Percentiles rank a stretch among this genome's conserved stretches.
Conservation (phyloP, 768 basidiomycete genomes). For the Macrocybe gigantea region DNA sequence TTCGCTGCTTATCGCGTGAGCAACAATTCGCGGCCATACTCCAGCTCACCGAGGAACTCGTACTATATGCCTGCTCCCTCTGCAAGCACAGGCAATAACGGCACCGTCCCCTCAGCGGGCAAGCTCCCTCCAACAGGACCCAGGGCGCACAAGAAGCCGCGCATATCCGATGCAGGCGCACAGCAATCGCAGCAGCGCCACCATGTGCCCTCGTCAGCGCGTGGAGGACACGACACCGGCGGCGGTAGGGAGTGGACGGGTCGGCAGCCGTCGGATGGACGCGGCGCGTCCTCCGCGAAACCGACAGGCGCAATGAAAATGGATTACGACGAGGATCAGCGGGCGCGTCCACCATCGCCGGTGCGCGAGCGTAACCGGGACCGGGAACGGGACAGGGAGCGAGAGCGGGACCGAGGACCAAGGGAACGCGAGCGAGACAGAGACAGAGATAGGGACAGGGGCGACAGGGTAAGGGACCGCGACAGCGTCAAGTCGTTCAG, state of each 20-base stretch:
- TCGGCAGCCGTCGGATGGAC: constrained; percentile 8
- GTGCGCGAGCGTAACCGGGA: constrained; percentile 26
- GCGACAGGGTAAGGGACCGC: constrained; percentile 15
- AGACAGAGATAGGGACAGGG: constrained; percentile 9
- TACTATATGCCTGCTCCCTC: constrained; percentile 27
- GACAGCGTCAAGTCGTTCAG: constrained; percentile 21
- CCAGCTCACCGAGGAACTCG: constrained; percentile 41
- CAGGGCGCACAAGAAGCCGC: constrained; percentile 74
- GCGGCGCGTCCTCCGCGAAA: constrained; percentile 9
- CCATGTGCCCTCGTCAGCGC: no score
- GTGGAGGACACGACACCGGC: no score
- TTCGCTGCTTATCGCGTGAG: constrained; percentile 36
- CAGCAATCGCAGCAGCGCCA: no score
- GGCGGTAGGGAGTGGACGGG: no score
- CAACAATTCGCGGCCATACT: constrained; percentile 30
- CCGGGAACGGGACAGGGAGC: constrained; percentile 31
- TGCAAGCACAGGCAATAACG: constrained; percentile 19
- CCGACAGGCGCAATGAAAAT: constrained; percentile 30
- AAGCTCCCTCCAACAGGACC: constrained; percentile 75
- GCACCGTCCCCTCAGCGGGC: constrained; percentile 20
- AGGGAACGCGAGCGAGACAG: constrained; percentile 28
- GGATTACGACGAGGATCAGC: constrained; percentile 53
- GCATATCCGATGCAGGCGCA: constrained; percentile 47
- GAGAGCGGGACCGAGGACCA: constrained; percentile 28
- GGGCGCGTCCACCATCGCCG: constrained; percentile 36